phyloP scores from a whole-genome alignment of 306 rosid genomes.

The Heteromeles arbutifolia region DNA sequence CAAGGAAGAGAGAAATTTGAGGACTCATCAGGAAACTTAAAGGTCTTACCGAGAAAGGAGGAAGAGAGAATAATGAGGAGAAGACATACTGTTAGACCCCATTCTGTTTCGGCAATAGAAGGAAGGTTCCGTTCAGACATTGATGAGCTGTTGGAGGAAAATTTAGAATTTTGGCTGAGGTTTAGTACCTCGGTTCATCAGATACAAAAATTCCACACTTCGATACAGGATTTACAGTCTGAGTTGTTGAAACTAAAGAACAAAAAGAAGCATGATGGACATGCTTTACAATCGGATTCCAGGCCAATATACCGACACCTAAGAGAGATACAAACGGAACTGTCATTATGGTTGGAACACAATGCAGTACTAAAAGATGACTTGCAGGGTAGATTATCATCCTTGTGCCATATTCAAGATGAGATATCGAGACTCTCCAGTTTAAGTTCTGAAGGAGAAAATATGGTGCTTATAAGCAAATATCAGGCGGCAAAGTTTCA shows the following conservation, averaged over 20 bases:
- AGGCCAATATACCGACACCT: constrained; percentile 64
- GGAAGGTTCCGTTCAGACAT: constrained; percentile 58
- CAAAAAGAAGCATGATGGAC: constrained; percentile 23
- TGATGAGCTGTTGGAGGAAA: constrained; percentile 59
- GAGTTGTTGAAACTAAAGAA: constrained; percentile 40
- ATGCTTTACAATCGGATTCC: constrained; percentile 38
- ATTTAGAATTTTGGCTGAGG: constrained; percentile 88
- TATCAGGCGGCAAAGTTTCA: constrained; percentile 89
- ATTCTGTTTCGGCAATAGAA: constrained; percentile 38
- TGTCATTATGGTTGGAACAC: constrained; percentile 75
- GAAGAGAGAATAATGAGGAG: constrained; percentile 13
- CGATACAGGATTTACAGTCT: constrained; percentile 54
- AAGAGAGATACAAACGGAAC: constrained; percentile 73
- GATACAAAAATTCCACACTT: constrained; percentile 64
- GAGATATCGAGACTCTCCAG: constrained; percentile 53
- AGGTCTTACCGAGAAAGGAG: not conserved
- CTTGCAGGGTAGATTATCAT: constrained; percentile 46
- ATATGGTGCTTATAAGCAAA: constrained; percentile 29
- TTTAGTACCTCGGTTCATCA: constrained; percentile 83
- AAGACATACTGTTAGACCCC: constrained; percentile 6
- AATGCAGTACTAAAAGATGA: constrained; percentile 63
- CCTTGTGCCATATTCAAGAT: constrained; percentile 54
- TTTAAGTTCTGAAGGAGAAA: constrained; percentile 20
- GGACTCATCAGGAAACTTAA: constrained; percentile 15
- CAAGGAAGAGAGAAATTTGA: constrained; percentile 8